Base-by-base conservation (phyloP, 352 stramenopile species). In the Aphanomyces astaci region DNA sequence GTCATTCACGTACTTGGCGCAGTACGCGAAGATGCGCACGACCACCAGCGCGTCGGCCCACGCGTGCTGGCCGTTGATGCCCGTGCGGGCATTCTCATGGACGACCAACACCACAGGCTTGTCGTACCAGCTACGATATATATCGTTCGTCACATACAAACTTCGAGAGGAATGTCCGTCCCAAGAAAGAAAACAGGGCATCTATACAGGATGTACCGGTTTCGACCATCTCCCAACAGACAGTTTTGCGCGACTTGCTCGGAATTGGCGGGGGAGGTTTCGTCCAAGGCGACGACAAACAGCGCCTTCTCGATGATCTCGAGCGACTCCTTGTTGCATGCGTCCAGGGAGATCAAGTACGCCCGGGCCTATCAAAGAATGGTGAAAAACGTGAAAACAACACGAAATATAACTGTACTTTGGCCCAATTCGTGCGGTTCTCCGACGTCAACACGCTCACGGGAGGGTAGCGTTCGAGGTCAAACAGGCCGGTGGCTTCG, bases 41-140 rank as follows among this genome's bases (percentile, higher is more conserved):
- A 98, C 88, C 36, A 98, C 93, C 70, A 98, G 91, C 22, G 95
- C 96, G 78, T 99, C 96, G 71, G 97, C 97, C 96, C 97, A 98
- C 36, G 89, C 92, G 76, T 99, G 96, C 75, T 99, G 92, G n/a
- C 93, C 94, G 52, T 97, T 89, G 67, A 98, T 73, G 4, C 95
- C 96, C 39, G 90, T 94, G 70, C 97, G 97, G 40, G 92, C 95
- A 75, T 99, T 98, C 36, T 95, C 85, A 63, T 97, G 95, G 54
- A 98, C 95, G 66, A 99, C 89, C 31, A 99, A 71, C 74, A 98
- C 97, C 72, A 99, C 93, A 13, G 93, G 94, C 78, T 99, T 99
- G 80, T 99, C 96, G 75, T 98, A 99, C 90, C 92, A 99, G 69
- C 56, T 65, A 65, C 56, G 28, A 45, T 7, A 63, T 63, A 25